Base-by-base conservation (phyloP, 1,139 yeast species). In the Diutina neorugosa region DNA sequence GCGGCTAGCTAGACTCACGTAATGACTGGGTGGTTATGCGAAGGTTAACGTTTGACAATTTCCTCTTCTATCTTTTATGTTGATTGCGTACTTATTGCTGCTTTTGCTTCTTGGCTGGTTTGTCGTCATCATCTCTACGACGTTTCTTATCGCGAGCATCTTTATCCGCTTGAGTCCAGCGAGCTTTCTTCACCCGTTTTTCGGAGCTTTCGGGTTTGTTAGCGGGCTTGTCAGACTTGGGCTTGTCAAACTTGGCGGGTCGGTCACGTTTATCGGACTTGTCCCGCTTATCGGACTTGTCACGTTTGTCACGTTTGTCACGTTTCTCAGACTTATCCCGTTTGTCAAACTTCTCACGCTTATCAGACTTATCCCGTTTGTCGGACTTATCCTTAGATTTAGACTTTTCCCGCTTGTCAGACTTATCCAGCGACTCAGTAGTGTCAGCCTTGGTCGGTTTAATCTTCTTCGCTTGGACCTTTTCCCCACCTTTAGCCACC, bases 101-200 rank as follows among this genome's bases (percentile, higher is more conserved):
- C 37, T 31, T 31, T 31, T 31, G 37, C 37, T 31, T 31, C 14
- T 31, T 31, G n/a, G 37, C 37, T n/a, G n/a, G 37, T 14, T 31
- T 31, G 37, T 31, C 68, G 18, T 73, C 72, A 3, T 67, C 58
- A 58, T 79, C 77, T 89, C 89, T 83, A 4, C 44, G 44, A 12
- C 21, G 20, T 14, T 19, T 18, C 23, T 19, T 12, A n/a, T 31
- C 37, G 14, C 37, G 37, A 14, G 37, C 37, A 31, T 31, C 37
- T 11, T 31, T 31, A 31, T 31, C 37, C 37, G 37, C 12, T 31
- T 31, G 37, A 11, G 37, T 31, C 37, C 37, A 31, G n/a, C 37
- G 37, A 14, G 37, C n/a, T n/a, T 31, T 31, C 37, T 31, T 31
- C 12, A 11, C 37, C n/a, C 37, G 37, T 11, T 31, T 31, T 31